Base-by-base conservation (phyloP, 2,329 filamentous ascomycete genomes). In the Scytalidium sp. region DNA sequence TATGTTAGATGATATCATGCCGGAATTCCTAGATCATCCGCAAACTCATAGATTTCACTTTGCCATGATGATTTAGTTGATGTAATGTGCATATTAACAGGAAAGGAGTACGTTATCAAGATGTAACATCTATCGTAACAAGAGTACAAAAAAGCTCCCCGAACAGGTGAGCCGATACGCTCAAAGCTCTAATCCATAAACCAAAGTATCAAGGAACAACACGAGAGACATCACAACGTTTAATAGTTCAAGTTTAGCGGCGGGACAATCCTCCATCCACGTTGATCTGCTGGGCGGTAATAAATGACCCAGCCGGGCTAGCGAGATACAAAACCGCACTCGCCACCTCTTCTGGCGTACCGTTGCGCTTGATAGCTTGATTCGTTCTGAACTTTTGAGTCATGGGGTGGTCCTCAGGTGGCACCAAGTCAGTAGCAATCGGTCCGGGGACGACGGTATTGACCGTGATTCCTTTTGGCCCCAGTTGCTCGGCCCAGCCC, bases 401-500 rank as follows among this genome's bases (percentile, higher is more conserved):
- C 13, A 46, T 4, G 6, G 45, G 45, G 7, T 27, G 23, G 27
- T 56, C 55, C 32, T 29, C 25, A 29, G 25, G 25, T 29, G 25
- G 25, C 7, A 13, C 25, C 7, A 29, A 13, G 22, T 47, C 45
- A 11, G 36, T 47, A 21, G 32, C 17, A n/a, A 51, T 42, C 15
- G 46, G 50, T 4, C 50, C 50, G 20, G 46, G 46, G 19, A n/a
- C 41, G 19, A 51, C 29, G 15, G 22, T 2, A 20, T 51, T 53
- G 19, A 53, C 44, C 9, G 49, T 51, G 21, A 40, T 47, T 3
- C 45, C 43, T 3, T 46, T 44, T 5, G 41, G 32, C n/a, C 49
- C 51, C 6, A 53, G 45, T 22, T 53, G 48, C 25, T 42, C 70
- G 0, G 83, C 82, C 74, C 80, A 79, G 41, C 70, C 74, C 6